These are phyloP conservation scores for Lecanicillium sp. DNA, from an alignment of 2,329 filamentous ascomycete species.

Conservation along the genomic window DNA sequence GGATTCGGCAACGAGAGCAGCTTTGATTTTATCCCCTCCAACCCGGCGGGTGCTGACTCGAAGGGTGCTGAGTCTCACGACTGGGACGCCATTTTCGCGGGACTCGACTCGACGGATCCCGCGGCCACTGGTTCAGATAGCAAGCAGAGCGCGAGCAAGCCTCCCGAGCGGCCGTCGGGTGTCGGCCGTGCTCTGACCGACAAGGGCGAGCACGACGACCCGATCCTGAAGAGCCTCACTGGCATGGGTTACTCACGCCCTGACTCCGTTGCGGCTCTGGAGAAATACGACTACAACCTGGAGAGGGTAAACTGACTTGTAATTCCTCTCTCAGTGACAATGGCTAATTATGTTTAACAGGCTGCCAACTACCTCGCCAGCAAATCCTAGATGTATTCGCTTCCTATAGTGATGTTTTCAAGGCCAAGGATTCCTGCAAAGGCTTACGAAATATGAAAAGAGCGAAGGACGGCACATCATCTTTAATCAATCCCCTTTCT, in stretches of 20 bases:
- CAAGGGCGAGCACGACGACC: conserved; percentile 79
- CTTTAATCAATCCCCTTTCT: not conserved
- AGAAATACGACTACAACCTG: conserved; percentile 94
- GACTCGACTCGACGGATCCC: conserved; percentile 54
- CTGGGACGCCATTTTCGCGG: conserved; percentile 92
- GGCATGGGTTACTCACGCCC: conserved; percentile 78
- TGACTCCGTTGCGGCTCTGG: conserved; percentile 71
- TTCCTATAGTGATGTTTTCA: not conserved
- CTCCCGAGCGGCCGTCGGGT: conserved; percentile 22
- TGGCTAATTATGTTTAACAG: conserved; percentile 22
- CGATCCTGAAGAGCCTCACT: conserved; percentile 82
- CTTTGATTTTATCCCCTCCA: conserved; percentile 51
- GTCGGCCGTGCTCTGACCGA: conserved; percentile 63
- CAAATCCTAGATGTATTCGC: conserved; percentile 37
- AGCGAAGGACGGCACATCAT: not conserved
- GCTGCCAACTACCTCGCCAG: conserved; percentile 52
- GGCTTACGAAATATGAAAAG: not conserved
- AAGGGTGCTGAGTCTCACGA: conserved; percentile 58
- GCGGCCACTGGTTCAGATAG: conserved; percentile 23
- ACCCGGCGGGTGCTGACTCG: conserved; percentile 25
- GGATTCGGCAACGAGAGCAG: conserved; percentile 50
- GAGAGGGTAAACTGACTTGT: conserved; percentile 64
- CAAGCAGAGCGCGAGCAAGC: conserved; percentile 1
- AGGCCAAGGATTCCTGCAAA: not conserved
- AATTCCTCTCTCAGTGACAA: not conserved